Conservation (phyloP, 345 rosid genomes). For the Pistacia vera region DNA sequence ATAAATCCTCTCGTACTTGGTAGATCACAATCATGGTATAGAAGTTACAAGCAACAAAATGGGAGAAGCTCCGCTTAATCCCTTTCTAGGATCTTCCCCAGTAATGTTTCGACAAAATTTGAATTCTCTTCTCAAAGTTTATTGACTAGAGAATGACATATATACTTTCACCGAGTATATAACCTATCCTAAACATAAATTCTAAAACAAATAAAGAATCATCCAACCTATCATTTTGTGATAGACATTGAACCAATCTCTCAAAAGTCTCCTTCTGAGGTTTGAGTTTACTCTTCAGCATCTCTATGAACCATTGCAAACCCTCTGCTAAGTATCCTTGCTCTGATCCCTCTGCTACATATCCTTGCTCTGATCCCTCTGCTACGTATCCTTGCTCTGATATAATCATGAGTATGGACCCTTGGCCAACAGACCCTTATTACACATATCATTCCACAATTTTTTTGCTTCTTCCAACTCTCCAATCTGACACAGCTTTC, state of each 20-base stretch:
- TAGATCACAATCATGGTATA: background rate
- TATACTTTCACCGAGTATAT: slow-evolving; percentile 15
- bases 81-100: slow-evolving; percentile 18
- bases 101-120: slow-evolving; percentile 19
- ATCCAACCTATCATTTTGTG: slow-evolving; percentile 31
- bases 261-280: slow-evolving; percentile 30
- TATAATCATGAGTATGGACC: too few species aligned
- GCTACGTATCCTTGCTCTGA: too few species aligned
- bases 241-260: slow-evolving; percentile 20
- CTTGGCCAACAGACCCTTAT: slow-evolving; percentile 19
- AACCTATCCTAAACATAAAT: slow-evolving; percentile 30
- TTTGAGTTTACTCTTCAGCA: slow-evolving; percentile 32
- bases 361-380: slow-evolving; percentile 24
- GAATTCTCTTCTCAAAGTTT: slow-evolving; percentile 30
- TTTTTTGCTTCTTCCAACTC: slow-evolving; percentile 33
- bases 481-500: slow-evolving; percentile 34
- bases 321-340: slow-evolving; percentile 32
- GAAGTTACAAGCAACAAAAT: background rate
- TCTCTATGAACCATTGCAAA: slow-evolving; percentile 31
- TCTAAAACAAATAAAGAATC: slow-evolving; percentile 39
- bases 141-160: slow-evolving; percentile 29
- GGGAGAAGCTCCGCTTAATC: background rate
- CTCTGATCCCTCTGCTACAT: slow-evolving; percentile 32
- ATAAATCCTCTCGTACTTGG: background rate
- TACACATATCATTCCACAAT: slow-evolving; percentile 35